Percentiles rank a stretch among this genome's conserved stretches.
Evolutionary conservation across 306 rosid species (phyloP).

Genomic region (Cercis canadensis): DNA sequence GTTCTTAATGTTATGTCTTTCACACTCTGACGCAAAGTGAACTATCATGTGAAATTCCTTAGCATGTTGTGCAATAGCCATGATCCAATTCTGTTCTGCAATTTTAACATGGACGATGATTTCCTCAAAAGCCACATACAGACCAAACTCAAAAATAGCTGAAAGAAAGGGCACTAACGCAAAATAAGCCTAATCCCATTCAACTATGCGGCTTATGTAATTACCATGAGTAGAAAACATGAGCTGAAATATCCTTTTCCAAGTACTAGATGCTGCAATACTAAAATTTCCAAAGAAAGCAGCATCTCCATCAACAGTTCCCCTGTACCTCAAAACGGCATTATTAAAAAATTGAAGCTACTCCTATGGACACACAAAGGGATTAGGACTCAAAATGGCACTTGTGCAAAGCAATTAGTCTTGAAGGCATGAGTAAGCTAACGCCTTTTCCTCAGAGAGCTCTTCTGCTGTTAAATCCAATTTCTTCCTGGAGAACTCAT

Average conservation of each 20-base stretch:
- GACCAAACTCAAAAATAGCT: no score
- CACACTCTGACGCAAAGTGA: no score
- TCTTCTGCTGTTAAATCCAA: conserved; percentile 83
- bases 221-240: conserved; percentile 5
- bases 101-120: no score
- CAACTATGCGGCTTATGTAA: conserved; percentile 4
- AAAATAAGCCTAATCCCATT: no score
- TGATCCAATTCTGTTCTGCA: no score
- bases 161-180: no score
- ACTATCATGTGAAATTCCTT: no score
- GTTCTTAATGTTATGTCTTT: no score
- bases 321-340: conserved; percentile 43
- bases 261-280: conserved; percentile 35
- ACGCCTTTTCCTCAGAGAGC: conserved; percentile 83
- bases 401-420: conserved; percentile 20
- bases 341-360: conserved; percentile 66
- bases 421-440: conserved; percentile 96
- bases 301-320: conserved; percentile 48
- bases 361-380: conserved; percentile 34
- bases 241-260: conserved; percentile 35
- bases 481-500: conserved; percentile 91
- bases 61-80: no score
- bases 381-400: conserved; percentile 51
- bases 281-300: conserved; percentile 36
- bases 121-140: no score